phyloP scores from a whole-genome alignment of 306 rosid genomes.

The Fragaria ananassa region DNA sequence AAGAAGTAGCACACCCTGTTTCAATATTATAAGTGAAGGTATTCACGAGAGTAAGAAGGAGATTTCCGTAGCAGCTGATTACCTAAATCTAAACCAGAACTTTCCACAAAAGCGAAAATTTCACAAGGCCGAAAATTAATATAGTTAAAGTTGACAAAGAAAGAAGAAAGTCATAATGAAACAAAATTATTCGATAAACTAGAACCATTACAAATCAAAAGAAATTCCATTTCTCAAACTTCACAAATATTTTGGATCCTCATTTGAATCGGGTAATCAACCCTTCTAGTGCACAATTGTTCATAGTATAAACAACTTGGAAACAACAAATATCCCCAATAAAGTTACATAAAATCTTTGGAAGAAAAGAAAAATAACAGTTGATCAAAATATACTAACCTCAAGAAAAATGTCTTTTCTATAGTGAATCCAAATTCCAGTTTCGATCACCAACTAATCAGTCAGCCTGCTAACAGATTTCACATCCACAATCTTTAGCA shows the following conservation, averaged over 20 bases:
- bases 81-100: background rate
- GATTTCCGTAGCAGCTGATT: background rate
- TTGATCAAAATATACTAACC: constrained; percentile 29
- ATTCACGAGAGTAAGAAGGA: no score
- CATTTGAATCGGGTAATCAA: constrained; percentile 26
- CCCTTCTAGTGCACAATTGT: constrained; percentile 14
- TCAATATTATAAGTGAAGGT: background rate
- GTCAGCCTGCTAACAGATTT: constrained; percentile 12
- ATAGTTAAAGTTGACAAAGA: background rate
- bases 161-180: background rate
- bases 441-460: background rate
- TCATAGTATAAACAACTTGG: constrained; percentile 19
- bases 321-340: constrained; percentile 19
- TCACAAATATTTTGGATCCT: constrained; percentile 11
- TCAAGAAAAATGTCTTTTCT: constrained; percentile 24
- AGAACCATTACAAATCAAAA: constrained; percentile 7
- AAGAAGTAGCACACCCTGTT: background rate
- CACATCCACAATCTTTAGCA: constrained; percentile 15
- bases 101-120: background rate
- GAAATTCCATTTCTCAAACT: constrained; percentile 17
- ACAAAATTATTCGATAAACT: background rate
- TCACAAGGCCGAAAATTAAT: background rate
- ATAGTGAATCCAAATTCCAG: constrained; percentile 19
- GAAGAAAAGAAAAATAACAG: background rate
- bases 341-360: constrained; percentile 16